These are phyloP conservation scores for Calonectria montana DNA, from an alignment of 2,329 filamentous ascomycete species.

Conservation along the genomic window DNA sequence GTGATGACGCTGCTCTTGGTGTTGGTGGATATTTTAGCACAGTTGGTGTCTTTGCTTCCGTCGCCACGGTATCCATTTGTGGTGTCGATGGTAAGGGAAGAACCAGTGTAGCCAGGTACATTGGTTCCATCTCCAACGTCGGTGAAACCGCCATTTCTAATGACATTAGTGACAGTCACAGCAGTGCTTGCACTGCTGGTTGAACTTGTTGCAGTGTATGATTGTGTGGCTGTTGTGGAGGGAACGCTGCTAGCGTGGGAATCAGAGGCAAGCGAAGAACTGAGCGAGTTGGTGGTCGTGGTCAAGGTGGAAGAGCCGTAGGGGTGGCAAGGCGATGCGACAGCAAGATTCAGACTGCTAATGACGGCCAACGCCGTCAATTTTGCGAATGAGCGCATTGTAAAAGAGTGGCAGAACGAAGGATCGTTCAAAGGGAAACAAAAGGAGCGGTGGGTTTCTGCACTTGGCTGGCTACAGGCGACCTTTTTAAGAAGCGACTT, in stretches of 20 bases:
- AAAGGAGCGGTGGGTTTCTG: neutral
- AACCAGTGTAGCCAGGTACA: neutral
- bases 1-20: neutral
- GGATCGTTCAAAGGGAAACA: neutral
- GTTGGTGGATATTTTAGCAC: neutral
- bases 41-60: neutral
- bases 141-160: neutral
- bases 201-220: slow-evolving; percentile 27
- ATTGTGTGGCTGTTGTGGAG: neutral
- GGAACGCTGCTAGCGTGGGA: neutral
- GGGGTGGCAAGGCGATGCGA: neutral
- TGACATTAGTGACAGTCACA: neutral
- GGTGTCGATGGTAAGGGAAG: neutral
- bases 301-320: neutral
- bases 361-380: neutral
- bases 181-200: neutral
- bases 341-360: neutral
- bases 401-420: neutral
- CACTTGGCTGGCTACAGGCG: neutral
- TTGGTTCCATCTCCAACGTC: neutral
- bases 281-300: neutral
- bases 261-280: neutral
- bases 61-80: neutral
- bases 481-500: neutral
- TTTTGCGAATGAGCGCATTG: neutral